Evolutionary conservation across 75 land plant species (phyloP).

Genomic region (Pinus tabuliformis): DNA sequence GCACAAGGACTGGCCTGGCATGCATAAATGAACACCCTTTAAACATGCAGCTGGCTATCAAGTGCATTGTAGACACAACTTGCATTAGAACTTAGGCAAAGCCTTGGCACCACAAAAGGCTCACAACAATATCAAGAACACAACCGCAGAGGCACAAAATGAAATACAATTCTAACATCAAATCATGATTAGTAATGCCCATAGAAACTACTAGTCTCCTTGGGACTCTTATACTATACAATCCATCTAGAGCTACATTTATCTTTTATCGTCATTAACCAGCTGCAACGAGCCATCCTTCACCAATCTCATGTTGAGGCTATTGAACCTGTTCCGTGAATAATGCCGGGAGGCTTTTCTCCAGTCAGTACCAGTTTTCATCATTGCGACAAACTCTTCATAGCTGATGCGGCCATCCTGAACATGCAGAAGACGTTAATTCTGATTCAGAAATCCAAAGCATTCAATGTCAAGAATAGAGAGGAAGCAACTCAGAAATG

Average conservation of each 20-base stretch:
- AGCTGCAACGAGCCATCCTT: constrained; percentile 72
- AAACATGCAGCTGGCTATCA: constrained; percentile 6
- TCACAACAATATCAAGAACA: constrained; percentile 6
- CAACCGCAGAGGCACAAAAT: background rate
- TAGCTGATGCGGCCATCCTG: constrained; percentile 87
- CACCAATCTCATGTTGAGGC: constrained; percentile 69
- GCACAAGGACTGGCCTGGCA: background rate
- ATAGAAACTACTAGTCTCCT: constrained; percentile 1
- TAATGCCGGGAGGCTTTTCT: constrained; percentile 87
- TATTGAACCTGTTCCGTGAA: constrained; percentile 74
- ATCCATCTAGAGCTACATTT: background rate
- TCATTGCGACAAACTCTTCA: constrained; percentile 83
- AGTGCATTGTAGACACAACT: background rate
- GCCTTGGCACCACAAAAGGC: background rate
- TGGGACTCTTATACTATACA: background rate
- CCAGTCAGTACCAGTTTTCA: constrained; percentile 93
- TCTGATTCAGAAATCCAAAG: background rate
- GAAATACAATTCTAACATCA: constrained; percentile 1
- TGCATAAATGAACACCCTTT: background rate
- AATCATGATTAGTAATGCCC: constrained; percentile 1
- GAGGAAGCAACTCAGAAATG: background rate
- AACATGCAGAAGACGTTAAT: constrained; percentile 3
- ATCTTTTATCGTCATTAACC: constrained; percentile 16
- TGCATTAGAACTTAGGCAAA: background rate
- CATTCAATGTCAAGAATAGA: background rate